Base-by-base conservation (phyloP, 2,329 filamentous ascomycete species). In the Rhexocercosporidium sp. region DNA sequence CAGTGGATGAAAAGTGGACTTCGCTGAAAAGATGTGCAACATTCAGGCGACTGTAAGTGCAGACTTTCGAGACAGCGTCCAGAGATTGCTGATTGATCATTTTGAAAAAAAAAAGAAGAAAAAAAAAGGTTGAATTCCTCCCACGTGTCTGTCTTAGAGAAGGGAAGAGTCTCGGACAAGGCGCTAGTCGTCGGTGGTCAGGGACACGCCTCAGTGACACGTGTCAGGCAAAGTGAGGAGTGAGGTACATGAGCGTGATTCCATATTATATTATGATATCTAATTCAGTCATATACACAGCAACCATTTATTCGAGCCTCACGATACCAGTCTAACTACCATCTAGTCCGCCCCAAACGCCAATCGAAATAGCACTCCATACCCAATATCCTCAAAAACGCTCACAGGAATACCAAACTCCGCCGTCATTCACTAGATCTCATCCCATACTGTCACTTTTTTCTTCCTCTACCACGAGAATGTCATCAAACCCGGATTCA, bases 401-500 rank as follows among this genome's bases (percentile, higher is more conserved):
- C 41, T 20, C 25, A 39, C 27, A 34, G 34, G 53, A 31, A 37
- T 2, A 3, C 53, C 29, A 37, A 37, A 9, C 5, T 11, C 3
- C 34, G 12, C 16, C 18, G 37, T 25, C 11, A 20, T 11, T 4
- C n/a, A n/a, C n/a, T n/a, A n/a, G n/a, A n/a, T 37, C 18, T 3
- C 8, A 20, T 20, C 27, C 37, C 29, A 34, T 5, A 20, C 16
- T 37, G 14, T 6, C 18, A 7, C 46, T 31, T 34, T 4, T 39
- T 8, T 22, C 27, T 8, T 22, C 27, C 22, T 68, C 69, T 86
- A 92, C 88, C 89, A 93, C 12, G 90, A 91, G 77, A 93, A 93
- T 0, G 89, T 91, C 90, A 93, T 93, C 72, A 93, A 81, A 18
- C 90, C 90, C 16, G 91, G 91, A 78, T 94, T 94, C 60, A 94